phyloP scores from a whole-genome alignment of 2,329 filamentous ascomycete species.

The Pyrenophora graminea region DNA sequence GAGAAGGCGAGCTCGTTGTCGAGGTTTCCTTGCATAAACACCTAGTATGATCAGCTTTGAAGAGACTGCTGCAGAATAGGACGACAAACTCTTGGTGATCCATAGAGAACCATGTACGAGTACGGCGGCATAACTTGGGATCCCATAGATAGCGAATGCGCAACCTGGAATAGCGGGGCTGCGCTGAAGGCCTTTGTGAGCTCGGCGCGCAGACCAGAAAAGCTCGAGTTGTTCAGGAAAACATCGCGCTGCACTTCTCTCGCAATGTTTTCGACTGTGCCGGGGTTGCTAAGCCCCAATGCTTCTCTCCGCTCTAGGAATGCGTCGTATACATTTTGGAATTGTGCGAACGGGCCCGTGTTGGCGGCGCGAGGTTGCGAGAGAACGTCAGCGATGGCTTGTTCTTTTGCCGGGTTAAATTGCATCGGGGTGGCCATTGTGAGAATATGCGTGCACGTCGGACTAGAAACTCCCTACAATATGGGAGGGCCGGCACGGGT shows the following conservation, averaged over 20 bases:
- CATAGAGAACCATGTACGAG: slow-evolving; percentile 91
- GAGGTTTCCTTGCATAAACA: slow-evolving; percentile 93
- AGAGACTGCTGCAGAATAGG: slow-evolving; percentile 5
- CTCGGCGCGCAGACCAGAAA: slow-evolving; percentile 93
- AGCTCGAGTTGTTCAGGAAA: slow-evolving; percentile 94
- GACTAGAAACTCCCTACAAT: slow-evolving; percentile 9
- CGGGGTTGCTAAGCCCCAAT: slow-evolving; percentile 88
- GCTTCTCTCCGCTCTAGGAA: slow-evolving; percentile 86
- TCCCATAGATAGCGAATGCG: slow-evolving; percentile 94
- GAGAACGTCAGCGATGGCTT: slow-evolving; percentile 62
- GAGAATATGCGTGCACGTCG: slow-evolving; percentile 12
- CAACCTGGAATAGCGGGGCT: slow-evolving; percentile 92
- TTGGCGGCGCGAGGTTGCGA: slow-evolving; percentile 51
- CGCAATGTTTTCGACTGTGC: slow-evolving; percentile 85
- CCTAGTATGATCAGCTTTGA: slow-evolving; percentile 56
- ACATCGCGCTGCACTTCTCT: slow-evolving; percentile 96
- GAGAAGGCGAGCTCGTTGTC: slow-evolving; percentile 89
- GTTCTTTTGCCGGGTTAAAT: slow-evolving; percentile 39
- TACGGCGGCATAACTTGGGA: slow-evolving; percentile 89
- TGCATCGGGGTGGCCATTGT: slow-evolving; percentile 38
- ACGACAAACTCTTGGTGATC: slow-evolving; percentile 79
- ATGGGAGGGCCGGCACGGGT: slow-evolving; percentile 16
- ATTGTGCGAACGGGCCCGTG: slow-evolving; percentile 74
- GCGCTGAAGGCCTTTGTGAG: slow-evolving; percentile 96
- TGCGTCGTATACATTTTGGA: slow-evolving; percentile 77